Evolutionary conservation across 805 yeast genomes (phyloP), one percentile per base, ranked within the genome.

Genomic region (Saccharomycopsis selenospora): DNA sequence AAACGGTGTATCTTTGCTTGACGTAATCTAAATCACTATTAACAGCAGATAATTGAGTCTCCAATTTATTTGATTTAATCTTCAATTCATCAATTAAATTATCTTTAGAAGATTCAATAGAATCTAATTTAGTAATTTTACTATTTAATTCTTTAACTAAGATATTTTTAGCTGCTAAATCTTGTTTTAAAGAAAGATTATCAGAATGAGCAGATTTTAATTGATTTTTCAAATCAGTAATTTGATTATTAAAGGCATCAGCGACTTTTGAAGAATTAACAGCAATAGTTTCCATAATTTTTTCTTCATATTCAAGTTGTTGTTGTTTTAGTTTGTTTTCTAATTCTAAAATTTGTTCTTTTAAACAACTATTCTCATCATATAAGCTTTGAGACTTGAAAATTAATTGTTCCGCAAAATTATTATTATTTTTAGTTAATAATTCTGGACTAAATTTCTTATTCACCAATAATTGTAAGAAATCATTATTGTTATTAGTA

Each of bases 1-100:
- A 22, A 27, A 50, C 53, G 6, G 53, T 50, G 45, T 47, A 50
- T 24, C 48, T 47, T 5, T 47, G 53, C 23, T 50, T 50, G 24
- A 50, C 48, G 10, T 42, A 20, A 36, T 50, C 53, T 18, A 50
- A 43, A 28, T 50, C 53, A 6, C 43, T 47, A 10, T 42, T 43
- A 10, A 40, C 43, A 7, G 30, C n/a, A 7, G 25, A 18, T 18
- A 50, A 38, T 24, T 50, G 51, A 13, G 28, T 40, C 13, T 43
- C 23, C 13, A 50, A 36, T 8, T 28, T 20, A 3, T 6, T 13
- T 22, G 14, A 24, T 28, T 50, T 48, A 11, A 40, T 40, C 6
- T 36, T 25, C 29, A 43, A 18, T 13, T 50, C 45, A 6, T 10
- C n/a, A 4, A 43, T 27, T 17, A 25, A 10, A 10, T 17, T 20